Evolutionary conservation across 169 alveolate species (phyloP), one percentile per base, ranked within the genome.

Genomic region (Babesia ovata): DNA sequence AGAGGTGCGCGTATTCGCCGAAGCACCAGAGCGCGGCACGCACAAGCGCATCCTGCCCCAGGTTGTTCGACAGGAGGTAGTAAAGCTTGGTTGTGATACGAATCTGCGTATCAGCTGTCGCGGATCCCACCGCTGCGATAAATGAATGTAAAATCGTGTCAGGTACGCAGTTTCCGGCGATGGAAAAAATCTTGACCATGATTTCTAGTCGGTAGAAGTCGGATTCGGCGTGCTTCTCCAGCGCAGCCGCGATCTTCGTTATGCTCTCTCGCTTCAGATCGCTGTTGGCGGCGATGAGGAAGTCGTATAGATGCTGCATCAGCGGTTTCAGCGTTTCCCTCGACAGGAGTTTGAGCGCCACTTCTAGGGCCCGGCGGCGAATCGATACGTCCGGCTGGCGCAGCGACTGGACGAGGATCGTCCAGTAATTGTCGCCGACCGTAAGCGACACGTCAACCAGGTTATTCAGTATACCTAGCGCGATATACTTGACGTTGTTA

Each of bases 381-480:
- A 98, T 96, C 14, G 98, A 95, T 44, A 95, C 85, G 91, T 98
- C 99, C 56, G 95, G 95, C 75, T 98, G 99, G 79, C 96, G 94
- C 49, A 96, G 77, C 63, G 98, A 96, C 79, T 84, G 93, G 56
- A 91, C 92, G 26, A 90, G 79, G 42, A 85, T 83, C 73, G 73
- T 78, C 90, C 91, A 84, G 79, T 86, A 72, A 36, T 54, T 70
- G 63, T 86, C 91, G 44, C 86, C 90, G 13, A 86, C 78, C 66
- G 71, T 83, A 59, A 93, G 90, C 73, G 97, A 98, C 60, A 93
- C 93, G 69, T 92, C 94, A 28, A 95, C 95, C 39, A 96, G 95
- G 73, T 95, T 91, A 65, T 94, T 91, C 24, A 97, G 91, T 57
- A 96, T 93, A 70, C 92, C 95, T 50, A 95, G 91, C 50, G 95